Base-by-base conservation (phyloP, 192 early-diverging fungal genomes). In the Coemansia asiatica region DNA sequence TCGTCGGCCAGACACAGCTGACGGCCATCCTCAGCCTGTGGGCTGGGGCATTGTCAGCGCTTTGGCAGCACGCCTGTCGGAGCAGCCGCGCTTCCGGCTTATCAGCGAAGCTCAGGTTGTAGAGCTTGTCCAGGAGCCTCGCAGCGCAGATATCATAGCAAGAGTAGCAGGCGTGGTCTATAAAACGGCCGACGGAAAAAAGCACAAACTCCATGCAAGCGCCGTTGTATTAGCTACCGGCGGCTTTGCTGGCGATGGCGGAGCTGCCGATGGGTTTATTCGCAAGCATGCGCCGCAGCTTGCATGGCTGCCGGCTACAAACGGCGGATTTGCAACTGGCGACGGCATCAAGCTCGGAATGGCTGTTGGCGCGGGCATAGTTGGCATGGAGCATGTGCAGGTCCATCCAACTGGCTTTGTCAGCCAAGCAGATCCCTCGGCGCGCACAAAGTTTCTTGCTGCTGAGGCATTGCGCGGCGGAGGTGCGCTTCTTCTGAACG, bases 321-420 rank as follows among this genome's bases (percentile, higher is more conserved):
- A 96, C 73, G 94, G 94, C 66, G 88, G 93, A 70, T 93, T 94
- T 87, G 94, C 91, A 63, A 94, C 94, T 36, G 94, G 94, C 68
- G 94, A 98, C 74, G 95, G 95, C 71, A 89, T 95, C 79, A 92
- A 92, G 81, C 90, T 98, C 87, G 81, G 90, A 40, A 67, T 85
- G 23, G 88, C 84, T 13, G 82, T 88, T 56, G 94, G 94, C 35
- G 93, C 88, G 25, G 91, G 90, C 83, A 87, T 90, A 56, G 89
- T 95, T 59, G 93, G 95, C 83, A 89, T 98, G 87, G 92, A 98
- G 63, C 95, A 93, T 79, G 91, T 98, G 55, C 95, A 98, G 81
- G 93, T 98, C 33, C 94, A 98, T 70, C 95, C 95, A n/a, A 98
- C 95, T 28, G 95, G 95, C 67, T 84, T 96, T 60, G 94, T 97